phyloP scores from a whole-genome alignment of 768 basidiomycete species.

The Hypholoma sublateritium region DNA sequence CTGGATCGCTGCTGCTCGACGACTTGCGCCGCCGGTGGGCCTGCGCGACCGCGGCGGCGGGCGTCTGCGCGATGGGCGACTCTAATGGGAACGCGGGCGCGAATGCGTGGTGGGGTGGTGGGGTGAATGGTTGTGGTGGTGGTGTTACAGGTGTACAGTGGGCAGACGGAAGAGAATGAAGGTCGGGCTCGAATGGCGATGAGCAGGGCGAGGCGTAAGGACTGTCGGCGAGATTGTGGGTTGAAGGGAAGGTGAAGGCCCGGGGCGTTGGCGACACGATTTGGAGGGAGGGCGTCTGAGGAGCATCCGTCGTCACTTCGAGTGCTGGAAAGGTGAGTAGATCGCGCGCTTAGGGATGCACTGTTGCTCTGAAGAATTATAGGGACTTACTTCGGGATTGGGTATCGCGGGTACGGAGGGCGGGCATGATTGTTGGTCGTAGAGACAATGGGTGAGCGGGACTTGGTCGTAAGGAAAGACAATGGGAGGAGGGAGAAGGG shows the following conservation, averaged over 20 bases:
- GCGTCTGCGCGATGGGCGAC: slow-evolving; percentile 36
- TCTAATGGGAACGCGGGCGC: slow-evolving; percentile 39
- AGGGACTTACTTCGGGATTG: slow-evolving; percentile 44
- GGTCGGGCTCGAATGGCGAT: slow-evolving; percentile 77
- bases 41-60: slow-evolving; percentile 28
- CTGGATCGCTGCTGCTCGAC: slow-evolving; percentile 42
- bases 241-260: slow-evolving; percentile 66
- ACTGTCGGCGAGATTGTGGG: slow-evolving; percentile 64
- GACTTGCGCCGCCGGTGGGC: slow-evolving; percentile 50
- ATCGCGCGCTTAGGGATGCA: not conserved
- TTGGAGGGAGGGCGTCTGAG: slow-evolving; percentile 50
- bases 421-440: slow-evolving; percentile 63
- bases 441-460: slow-evolving; percentile 9
- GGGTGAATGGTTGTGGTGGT: slow-evolving; percentile 42
- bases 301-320: slow-evolving; percentile 71
- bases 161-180: slow-evolving; percentile 45
- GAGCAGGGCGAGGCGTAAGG: slow-evolving; percentile 65
- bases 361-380: not conserved
- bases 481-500: slow-evolving; percentile 30
- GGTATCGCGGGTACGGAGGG: slow-evolving; percentile 77
- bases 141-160: slow-evolving; percentile 23
- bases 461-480: slow-evolving; percentile 11
- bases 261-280: slow-evolving; percentile 73
- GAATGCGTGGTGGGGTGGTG: slow-evolving; percentile 32
- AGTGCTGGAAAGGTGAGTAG: slow-evolving; percentile 47